Evolutionary conservation across 768 basidiomycete species (phyloP), one percentile per base, ranked within the genome.

Genomic region (Mycena rosella): DNA sequence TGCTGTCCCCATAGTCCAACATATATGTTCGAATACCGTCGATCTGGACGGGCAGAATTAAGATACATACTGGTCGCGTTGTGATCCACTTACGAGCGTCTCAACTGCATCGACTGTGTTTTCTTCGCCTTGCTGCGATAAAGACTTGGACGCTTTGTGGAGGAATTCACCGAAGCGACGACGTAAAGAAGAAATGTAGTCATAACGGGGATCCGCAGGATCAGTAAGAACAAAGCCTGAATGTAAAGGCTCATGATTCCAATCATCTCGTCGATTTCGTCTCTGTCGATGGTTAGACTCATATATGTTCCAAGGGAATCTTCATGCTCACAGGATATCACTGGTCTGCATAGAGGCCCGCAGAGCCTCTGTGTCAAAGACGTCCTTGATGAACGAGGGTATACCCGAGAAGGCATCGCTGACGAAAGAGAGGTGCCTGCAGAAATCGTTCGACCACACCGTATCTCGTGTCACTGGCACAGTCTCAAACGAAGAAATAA

Each of bases 361-460:
- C 5, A 86, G 76, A 24, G 89, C 86, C n/a, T 88, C 83, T 27
- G 82, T 75, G 0, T 86, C 79, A 36, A 87, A 83, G 32, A 78
- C 74, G 64, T 92, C 87, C 72, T 86, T 86, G 44, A 84, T 80
- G 8, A 94, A 74, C 0, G 91, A 91, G 0, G 93, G 89, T 26
- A 92, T 89, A 3, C 93, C 93, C 9, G 88, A 80, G 69, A 96
- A 91, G 0, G 91, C 89, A 73, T 92, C 89, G 62, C 90, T 89
- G 57, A 96, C 88, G 56, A 92, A 83, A 68, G 87, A 91, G 55
- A 94, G 75, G 77, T 91, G 87, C 40, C 91, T 92, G 80, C 94
- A 96, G 74, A 96, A 94, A 69, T 96, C 93, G 76, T 94, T 95
- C 15, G 91, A 85, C 94, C 94, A 96, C 18, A 85, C 69, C 18